Conservation (phyloP, 108 stramenopile species). For the Bacterosira constricta region DNA sequence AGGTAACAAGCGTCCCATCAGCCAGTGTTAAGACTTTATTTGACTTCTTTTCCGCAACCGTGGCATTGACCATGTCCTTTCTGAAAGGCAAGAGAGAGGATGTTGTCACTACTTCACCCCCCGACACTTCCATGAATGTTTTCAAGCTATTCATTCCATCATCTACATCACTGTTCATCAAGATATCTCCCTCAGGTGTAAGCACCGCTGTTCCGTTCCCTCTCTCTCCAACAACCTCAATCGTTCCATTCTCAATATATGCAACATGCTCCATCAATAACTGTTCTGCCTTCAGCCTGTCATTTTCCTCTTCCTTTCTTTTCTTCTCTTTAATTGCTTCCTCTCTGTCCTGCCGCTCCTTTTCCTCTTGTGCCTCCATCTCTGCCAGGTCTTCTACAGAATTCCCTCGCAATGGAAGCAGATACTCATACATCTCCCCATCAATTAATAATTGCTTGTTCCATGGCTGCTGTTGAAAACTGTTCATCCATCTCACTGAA, state of each 20-base stretch:
- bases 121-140: slow-evolving; percentile 32
- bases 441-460: slow-evolving; percentile 54
- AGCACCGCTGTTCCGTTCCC: slow-evolving; percentile 36
- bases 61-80: neutral
- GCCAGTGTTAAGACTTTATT: slow-evolving; percentile 25
- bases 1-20: slow-evolving; percentile 18
- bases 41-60: neutral
- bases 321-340: slow-evolving; percentile 50
- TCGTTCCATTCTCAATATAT: slow-evolving; percentile 25
- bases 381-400: slow-evolving; percentile 74
- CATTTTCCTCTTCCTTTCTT: slow-evolving; percentile 41
- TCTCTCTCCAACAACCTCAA: slow-evolving; percentile 13
- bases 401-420: slow-evolving; percentile 76
- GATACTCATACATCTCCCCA: slow-evolving; percentile 69
- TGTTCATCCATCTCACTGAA: slow-evolving; percentile 80
- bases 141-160: slow-evolving; percentile 11
- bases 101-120: slow-evolving; percentile 29
- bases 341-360: slow-evolving; percentile 60
- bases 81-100: slow-evolving; percentile 17
- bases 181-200: slow-evolving; percentile 22
- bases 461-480: slow-evolving; percentile 77
- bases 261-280: slow-evolving; percentile 25
- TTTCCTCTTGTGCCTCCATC: slow-evolving; percentile 59
- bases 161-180: slow-evolving; percentile 19
- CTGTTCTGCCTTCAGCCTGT: slow-evolving; percentile 19